These are phyloP conservation scores for Irineochytrium annulatum DNA, from an alignment of 192 early-diverging fungal species.

Conservation along the genomic window DNA sequence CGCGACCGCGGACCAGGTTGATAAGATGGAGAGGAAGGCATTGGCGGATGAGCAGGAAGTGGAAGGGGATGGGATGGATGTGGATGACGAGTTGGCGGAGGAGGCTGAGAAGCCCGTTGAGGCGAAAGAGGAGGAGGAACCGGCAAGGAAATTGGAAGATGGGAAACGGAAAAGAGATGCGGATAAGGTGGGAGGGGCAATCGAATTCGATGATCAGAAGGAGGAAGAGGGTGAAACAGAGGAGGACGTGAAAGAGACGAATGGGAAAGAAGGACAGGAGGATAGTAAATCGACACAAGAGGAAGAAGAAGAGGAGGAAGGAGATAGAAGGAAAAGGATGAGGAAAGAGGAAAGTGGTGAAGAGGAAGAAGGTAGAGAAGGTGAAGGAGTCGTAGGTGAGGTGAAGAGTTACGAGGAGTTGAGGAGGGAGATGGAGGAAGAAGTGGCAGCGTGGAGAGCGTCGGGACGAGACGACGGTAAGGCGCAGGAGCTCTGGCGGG, in stretches of 20 bases:
- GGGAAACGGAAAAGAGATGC: not conserved
- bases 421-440: slow-evolving; percentile 73
- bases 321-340: slow-evolving; percentile 7
- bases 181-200: not conserved
- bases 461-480: slow-evolving; percentile 53
- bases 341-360: slow-evolving; percentile 12
- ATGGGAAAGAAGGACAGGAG: slow-evolving; percentile 8
- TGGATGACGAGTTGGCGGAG: slow-evolving; percentile 11
- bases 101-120: not conserved
- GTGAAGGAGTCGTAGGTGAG: slow-evolving; percentile 54
- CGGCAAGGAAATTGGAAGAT: not conserved
- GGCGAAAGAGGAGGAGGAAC: not conserved
- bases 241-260: slow-evolving; percentile 18
- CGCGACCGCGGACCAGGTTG: slow-evolving; percentile 60
- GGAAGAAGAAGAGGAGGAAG: slow-evolving; percentile 21
- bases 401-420: slow-evolving; percentile 63
- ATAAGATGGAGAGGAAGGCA: slow-evolving; percentile 40
- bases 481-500: slow-evolving; percentile 74
- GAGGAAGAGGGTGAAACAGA: slow-evolving; percentile 16
- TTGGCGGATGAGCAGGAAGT: slow-evolving; percentile 31
- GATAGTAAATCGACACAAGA: slow-evolving; percentile 5
- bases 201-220: slow-evolving; percentile 4
- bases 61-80: slow-evolving; percentile 19
- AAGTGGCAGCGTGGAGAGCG: slow-evolving; percentile 70
- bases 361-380: slow-evolving; percentile 55